These are phyloP conservation scores for Glaciozyma martinii DNA, from an alignment of 768 basidiomycete species.

Conservation along the genomic window DNA sequence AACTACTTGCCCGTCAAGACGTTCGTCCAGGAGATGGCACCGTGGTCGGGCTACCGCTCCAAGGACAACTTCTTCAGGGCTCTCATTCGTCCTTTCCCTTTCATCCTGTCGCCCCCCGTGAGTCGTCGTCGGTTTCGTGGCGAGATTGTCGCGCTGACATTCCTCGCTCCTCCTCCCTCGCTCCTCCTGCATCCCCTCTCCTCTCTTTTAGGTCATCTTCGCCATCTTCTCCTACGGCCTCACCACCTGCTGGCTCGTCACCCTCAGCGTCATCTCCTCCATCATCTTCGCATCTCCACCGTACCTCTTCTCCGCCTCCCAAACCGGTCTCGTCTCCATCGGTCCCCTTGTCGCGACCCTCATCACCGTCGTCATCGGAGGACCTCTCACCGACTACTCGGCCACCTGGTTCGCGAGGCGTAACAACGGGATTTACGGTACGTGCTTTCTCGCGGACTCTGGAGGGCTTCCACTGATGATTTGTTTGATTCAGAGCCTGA, in stretches of 20 bases:
- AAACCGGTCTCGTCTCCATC: constrained; percentile 30
- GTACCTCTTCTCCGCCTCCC: constrained; percentile 24
- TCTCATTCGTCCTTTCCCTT: constrained; percentile 45
- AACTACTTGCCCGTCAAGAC: constrained; percentile 1
- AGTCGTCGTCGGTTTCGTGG: no score
- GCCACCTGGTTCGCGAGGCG: constrained; percentile 45
- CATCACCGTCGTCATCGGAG: constrained; percentile 16
- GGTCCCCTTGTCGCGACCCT: constrained; percentile 27
- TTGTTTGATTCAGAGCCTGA: constrained; percentile 27
- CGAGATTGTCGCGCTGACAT: no score
- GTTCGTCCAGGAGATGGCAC: constrained; percentile 4
- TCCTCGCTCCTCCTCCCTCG: no score
- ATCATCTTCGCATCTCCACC: constrained; percentile 28
- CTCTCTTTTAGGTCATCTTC: constrained; percentile 38
- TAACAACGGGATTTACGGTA: constrained; percentile 46
- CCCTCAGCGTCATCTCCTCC: constrained; percentile 23
- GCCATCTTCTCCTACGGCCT: constrained; percentile 22
- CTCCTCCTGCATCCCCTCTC: no score
- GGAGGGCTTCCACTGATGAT: not conserved
- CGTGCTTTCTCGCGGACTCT: not conserved
- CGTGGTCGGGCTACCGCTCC: constrained; percentile 22
- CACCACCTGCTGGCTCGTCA: constrained; percentile 29
- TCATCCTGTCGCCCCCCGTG: constrained; percentile 41
- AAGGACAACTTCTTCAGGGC: constrained; percentile 41
- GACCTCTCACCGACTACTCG: constrained; percentile 41